These are phyloP conservation scores for Neoarthrinium moseri DNA, from an alignment of 2,329 filamentous ascomycete genomes.

Conservation along the genomic window DNA sequence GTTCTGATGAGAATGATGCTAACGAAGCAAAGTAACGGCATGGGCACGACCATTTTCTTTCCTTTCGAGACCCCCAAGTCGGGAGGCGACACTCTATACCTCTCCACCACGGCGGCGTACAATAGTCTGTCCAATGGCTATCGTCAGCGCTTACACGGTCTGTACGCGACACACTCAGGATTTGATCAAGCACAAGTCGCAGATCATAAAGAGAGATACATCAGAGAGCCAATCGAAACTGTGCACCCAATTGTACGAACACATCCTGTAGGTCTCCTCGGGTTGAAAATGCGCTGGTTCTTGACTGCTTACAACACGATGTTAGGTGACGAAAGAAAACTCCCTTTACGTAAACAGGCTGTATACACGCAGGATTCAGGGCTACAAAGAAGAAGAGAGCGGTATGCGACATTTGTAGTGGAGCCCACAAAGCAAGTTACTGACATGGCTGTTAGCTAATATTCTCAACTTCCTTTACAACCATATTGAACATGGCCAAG, in stretches of 20 bases:
- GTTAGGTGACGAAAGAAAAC: slow-evolving; percentile 12
- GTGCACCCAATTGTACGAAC: slow-evolving; percentile 26
- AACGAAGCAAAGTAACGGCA: slow-evolving; percentile 11
- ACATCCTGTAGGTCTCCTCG: slow-evolving; percentile 24
- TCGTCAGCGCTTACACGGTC: slow-evolving; percentile 15
- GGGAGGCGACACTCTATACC: slow-evolving; percentile 19
- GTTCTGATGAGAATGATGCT: not conserved
- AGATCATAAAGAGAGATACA: slow-evolving; percentile 18
- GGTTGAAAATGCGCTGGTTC: slow-evolving; percentile 8
- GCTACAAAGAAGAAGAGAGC: slow-evolving; percentile 13
- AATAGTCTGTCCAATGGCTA: slow-evolving; percentile 17
- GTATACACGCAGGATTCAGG: slow-evolving; percentile 9
- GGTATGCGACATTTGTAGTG: no score
- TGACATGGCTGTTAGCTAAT: not conserved
- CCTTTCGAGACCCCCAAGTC: slow-evolving; percentile 17
- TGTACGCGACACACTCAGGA: slow-evolving; percentile 18
- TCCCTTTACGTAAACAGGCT: slow-evolving; percentile 13
- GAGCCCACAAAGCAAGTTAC: not conserved
- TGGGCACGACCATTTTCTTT: slow-evolving; percentile 22
- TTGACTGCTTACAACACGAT: not conserved
- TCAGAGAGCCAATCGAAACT: slow-evolving; percentile 24
- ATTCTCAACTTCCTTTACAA: slow-evolving; percentile 11
- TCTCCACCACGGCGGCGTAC: slow-evolving; percentile 17
- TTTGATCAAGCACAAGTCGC: slow-evolving; percentile 13
- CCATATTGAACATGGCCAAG: slow-evolving; percentile 11